Base-by-base conservation (phyloP, 75 land plant genomes). In the Cupressus sempervirens region DNA sequence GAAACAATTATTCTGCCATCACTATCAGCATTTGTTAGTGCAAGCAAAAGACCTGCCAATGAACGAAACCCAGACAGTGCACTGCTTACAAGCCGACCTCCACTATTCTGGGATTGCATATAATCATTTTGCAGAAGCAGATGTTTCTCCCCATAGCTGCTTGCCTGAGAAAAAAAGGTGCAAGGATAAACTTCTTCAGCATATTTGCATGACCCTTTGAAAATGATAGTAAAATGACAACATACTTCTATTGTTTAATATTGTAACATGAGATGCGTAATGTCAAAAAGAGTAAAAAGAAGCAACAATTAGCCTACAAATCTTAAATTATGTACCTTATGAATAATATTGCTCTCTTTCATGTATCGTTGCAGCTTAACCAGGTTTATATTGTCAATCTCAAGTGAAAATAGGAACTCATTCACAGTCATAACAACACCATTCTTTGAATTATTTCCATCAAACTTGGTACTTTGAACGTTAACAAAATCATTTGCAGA, bases 301-400 rank as follows among this genome's bases (percentile, higher is more conserved):
- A 20, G 20, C 23, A 6, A 2, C 23, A 6, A 2, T 70, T 70
- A 84, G 81, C 74, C n/a, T 34, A 77, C 26, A 76, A 58, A 80
- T 45, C 86, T 79, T n/a, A 84, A 56, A 73, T 38, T 43, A 67
- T 81, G 54, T 84, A 97, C 99, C 95, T 98, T 98, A 89, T 98
- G 91, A 65, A 93, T 89, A 62, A 98, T 94, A 62, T 95, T 94
- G 92, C 98, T 98, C 86, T 96, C 97, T 85, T 94, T 95, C 65
- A 98, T 88, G 84, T 96, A 98, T 8, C 86, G 87, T 15, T 86
- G 82, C 73, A 98, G 82, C 88, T 96, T 98, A 58, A 96, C 89
- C 85, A 98, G 88, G 87, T 98, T 98, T 89, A 98, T 96, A 91
- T 95, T 96, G 88, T 98, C 99, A 84, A 98, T 96, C 68, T 94